These are phyloP conservation scores for Nicotiana paniculata DNA, from an alignment of 257 asterid genomes.

Conservation along the genomic window DNA sequence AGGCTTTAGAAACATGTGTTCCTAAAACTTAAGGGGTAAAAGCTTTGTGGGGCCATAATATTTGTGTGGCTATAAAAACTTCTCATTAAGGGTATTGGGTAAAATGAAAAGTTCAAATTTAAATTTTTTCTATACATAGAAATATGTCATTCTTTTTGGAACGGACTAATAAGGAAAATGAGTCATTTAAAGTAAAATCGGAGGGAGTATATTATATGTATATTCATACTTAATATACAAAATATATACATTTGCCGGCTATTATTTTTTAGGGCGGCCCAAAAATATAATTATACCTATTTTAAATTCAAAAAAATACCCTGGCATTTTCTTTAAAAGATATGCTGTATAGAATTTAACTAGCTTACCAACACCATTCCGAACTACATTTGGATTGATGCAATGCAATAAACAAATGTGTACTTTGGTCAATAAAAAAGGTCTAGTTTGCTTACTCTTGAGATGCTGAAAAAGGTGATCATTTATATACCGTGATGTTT, in stretches of 20 bases:
- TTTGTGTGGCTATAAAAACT: too few species aligned
- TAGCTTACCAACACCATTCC: background rate
- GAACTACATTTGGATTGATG: background rate
- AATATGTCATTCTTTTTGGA: too few species aligned
- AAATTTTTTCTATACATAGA: too few species aligned
- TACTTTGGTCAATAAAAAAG: background rate
- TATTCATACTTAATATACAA: background rate
- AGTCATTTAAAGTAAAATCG: too few species aligned
- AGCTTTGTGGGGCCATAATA: too few species aligned
- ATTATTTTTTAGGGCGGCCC: background rate
- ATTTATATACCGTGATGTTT: conserved; percentile 40
- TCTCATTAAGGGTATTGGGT: too few species aligned
- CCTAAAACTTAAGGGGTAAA: too few species aligned
- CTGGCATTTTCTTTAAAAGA: background rate
- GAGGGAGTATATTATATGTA: background rate
- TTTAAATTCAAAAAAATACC: background rate
- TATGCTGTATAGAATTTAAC: background rate
- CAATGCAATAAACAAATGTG: background rate
- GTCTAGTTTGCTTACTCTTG: conserved; percentile 28
- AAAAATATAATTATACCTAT: background rate
- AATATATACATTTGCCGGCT: background rate
- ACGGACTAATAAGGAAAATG: too few species aligned
- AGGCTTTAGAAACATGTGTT: too few species aligned
- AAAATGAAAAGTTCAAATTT: too few species aligned
- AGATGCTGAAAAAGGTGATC: conserved; percentile 40